Conservation (phyloP, 441 rosid species). For the Euphorbia schlechtendalii region DNA sequence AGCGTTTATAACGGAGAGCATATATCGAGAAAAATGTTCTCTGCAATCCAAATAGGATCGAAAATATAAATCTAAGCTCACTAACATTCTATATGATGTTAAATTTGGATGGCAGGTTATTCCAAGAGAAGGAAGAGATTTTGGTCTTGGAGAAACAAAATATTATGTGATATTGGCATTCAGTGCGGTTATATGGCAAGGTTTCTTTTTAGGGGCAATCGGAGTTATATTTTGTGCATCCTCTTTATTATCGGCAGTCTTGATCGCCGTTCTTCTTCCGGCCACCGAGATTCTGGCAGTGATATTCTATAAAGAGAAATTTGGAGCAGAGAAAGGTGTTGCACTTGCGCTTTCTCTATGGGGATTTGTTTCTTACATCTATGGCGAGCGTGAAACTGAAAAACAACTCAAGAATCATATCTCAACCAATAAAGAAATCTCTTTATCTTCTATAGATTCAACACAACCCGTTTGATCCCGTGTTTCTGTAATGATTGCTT, state of each 20-base stretch:
- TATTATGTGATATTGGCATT: constrained; percentile 34
- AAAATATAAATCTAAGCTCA: too few species aligned
- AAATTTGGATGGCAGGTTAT: constrained; percentile 50
- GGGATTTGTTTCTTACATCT: constrained; percentile 58
- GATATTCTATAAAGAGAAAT: constrained; percentile 49
- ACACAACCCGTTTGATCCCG: constrained; percentile 8
- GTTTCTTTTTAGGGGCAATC: constrained; percentile 49
- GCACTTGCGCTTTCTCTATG: constrained; percentile 56
- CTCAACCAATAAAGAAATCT: constrained; percentile 13
- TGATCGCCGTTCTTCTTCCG: constrained; percentile 44
- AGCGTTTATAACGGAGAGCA: too few species aligned
- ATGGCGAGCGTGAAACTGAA: constrained; percentile 35
- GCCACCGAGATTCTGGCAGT: constrained; percentile 58
- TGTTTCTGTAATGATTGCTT: too few species aligned
- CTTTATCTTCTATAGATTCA: constrained; percentile 3
- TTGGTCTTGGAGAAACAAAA: constrained; percentile 37
- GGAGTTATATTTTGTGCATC: constrained; percentile 52
- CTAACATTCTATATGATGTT: too few species aligned
- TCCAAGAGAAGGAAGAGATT: constrained; percentile 43
- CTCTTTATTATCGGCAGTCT: constrained; percentile 47
- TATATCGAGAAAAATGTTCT: too few species aligned
- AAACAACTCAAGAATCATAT: constrained; percentile 14
- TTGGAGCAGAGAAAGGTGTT: constrained; percentile 52
- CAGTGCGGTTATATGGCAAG: constrained; percentile 42
- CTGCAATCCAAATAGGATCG: too few species aligned